Evolutionary conservation across 2,329 filamentous ascomycete species (phyloP).

Genomic region (Exophiala sp.): DNA sequence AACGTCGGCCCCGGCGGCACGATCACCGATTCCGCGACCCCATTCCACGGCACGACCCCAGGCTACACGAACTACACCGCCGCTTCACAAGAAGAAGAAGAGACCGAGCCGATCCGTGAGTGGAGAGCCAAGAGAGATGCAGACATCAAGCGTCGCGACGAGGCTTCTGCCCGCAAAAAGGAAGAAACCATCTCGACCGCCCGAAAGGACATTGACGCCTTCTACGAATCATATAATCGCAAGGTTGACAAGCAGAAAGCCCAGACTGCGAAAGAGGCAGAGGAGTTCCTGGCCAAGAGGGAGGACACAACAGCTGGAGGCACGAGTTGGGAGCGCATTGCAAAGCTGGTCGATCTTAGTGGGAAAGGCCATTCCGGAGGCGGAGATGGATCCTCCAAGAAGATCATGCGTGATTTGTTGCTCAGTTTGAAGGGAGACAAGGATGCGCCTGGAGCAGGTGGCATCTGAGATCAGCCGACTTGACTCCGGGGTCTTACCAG

Average conservation of each 20-base stretch:
- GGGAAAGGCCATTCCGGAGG: constrained; percentile 82
- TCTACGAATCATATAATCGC: constrained; percentile 98
- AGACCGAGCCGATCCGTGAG: constrained; percentile 49
- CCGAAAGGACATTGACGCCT: constrained; percentile 92
- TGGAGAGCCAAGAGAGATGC: constrained; percentile 89
- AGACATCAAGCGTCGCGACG: constrained; percentile 73
- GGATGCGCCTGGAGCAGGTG: constrained; percentile 61
- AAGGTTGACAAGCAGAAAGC: constrained; percentile 92
- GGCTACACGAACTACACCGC: constrained; percentile 50
- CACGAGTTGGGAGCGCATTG: constrained; percentile 97
- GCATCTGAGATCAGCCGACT: constrained; percentile 38
- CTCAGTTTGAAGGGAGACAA: constrained; percentile 87
- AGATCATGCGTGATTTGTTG: constrained; percentile 87
- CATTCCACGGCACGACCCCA: constrained; percentile 41
- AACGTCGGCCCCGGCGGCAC: constrained; percentile 67
- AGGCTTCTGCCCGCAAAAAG: constrained; percentile 76
- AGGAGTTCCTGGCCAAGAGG: constrained; percentile 79
- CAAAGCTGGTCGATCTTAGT: constrained; percentile 93
- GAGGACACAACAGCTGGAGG: constrained; percentile 92
- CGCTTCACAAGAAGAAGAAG: constrained; percentile 57
- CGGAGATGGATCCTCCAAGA: constrained; percentile 85
- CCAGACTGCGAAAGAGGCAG: constrained; percentile 84
- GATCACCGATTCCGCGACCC: constrained; percentile 65
- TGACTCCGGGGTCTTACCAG: no score
- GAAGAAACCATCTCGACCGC: constrained; percentile 81